Percentiles rank a stretch among this genome's conserved stretches.
phyloP scores from a whole-genome alignment of 495 filamentous ascomycete species.

The Penicillium taxi region DNA sequence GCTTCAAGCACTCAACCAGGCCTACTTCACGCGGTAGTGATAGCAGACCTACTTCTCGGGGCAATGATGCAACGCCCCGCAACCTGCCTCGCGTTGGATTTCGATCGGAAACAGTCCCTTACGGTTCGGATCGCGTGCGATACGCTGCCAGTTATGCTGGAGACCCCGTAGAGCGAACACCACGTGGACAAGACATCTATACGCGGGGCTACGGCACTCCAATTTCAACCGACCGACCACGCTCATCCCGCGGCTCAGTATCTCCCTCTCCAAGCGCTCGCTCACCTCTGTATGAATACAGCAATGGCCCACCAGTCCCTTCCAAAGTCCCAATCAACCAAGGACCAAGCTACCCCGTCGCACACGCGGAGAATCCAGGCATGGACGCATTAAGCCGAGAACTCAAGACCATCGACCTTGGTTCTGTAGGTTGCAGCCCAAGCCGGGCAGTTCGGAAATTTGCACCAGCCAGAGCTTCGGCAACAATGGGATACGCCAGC shows the following conservation, averaged over 20 bases:
- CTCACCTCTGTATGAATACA: conserved; percentile 28
- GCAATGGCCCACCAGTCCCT: conserved; percentile 56
- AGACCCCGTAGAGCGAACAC: conserved; percentile 16
- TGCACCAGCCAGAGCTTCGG: conserved; percentile 15
- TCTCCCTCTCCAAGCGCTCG: conserved; percentile 28
- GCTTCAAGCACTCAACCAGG: conserved; percentile 40
- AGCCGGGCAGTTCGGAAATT: conserved; percentile 24
- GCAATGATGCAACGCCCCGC: conserved; percentile 14
- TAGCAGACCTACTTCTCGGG: conserved; percentile 20
- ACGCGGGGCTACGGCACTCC: conserved; percentile 18
- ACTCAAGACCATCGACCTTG: conserved; percentile 77
- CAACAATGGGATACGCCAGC: conserved; percentile 28
- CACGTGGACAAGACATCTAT: conserved; percentile 8
- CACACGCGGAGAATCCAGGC: conserved; percentile 28
- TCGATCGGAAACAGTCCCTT: conserved; percentile 10
- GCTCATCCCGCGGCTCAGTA: conserved; percentile 25
- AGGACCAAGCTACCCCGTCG: conserved; percentile 21
- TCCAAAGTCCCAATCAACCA: conserved; percentile 61
- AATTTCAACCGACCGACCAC: conserved; percentile 17
- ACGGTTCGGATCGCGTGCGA: conserved; percentile 10
- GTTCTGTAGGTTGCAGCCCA: conserved; percentile 34
- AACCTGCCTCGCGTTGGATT: conserved; percentile 19
- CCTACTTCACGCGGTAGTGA: conserved; percentile 21
- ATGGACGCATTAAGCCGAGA: conserved; percentile 69
- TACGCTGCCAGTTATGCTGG: conserved; percentile 17